These are phyloP conservation scores for Aspergillus melleus DNA, from an alignment of 2,329 filamentous ascomycete species.

Conservation along the genomic window DNA sequence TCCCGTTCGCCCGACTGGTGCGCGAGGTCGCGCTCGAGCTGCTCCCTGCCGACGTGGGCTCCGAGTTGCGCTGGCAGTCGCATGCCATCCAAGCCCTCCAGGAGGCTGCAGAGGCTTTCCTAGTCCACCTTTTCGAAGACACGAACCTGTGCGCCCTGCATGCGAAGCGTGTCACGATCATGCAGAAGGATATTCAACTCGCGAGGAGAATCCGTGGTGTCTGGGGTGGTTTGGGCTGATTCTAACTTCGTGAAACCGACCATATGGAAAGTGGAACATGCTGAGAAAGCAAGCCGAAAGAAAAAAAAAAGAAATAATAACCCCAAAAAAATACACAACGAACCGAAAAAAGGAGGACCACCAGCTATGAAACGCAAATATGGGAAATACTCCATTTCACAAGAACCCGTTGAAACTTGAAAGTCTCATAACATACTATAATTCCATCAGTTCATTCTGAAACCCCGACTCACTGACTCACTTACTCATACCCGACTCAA, in stretches of 20 bases:
- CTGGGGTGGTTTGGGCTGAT: constrained; percentile 68
- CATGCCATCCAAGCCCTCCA: constrained; percentile 91
- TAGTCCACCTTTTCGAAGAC: constrained; percentile 95
- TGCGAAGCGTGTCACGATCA: constrained; percentile 93
- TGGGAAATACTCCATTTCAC: neutral
- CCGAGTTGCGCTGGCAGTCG: constrained; percentile 89
- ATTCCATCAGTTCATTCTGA: neutral
- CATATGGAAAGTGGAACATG: neutral
- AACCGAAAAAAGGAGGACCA: neutral
- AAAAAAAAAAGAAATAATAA: neutral
- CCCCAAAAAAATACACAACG: neutral
- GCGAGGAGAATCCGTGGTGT: constrained; percentile 76
- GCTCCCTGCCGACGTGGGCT: constrained; percentile 58
- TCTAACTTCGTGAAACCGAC: neutral
- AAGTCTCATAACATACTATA: neutral
- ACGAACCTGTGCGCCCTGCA: constrained; percentile 96
- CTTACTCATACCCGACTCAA: neutral
- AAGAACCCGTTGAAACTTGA: neutral
- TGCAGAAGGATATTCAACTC: constrained; percentile 97
- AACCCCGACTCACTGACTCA: constrained; percentile 1
- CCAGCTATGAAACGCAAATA: neutral
- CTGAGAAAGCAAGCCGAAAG: neutral
- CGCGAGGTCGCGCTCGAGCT: constrained; percentile 56
- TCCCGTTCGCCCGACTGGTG: constrained; percentile 51
- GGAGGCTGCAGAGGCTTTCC: constrained; percentile 93